Percentiles rank a stretch among this genome's conserved stretches.
These are phyloP conservation scores for Hymenoscyphus linearis DNA, from an alignment of 2,329 filamentous ascomycete genomes.

Conservation along the genomic window DNA sequence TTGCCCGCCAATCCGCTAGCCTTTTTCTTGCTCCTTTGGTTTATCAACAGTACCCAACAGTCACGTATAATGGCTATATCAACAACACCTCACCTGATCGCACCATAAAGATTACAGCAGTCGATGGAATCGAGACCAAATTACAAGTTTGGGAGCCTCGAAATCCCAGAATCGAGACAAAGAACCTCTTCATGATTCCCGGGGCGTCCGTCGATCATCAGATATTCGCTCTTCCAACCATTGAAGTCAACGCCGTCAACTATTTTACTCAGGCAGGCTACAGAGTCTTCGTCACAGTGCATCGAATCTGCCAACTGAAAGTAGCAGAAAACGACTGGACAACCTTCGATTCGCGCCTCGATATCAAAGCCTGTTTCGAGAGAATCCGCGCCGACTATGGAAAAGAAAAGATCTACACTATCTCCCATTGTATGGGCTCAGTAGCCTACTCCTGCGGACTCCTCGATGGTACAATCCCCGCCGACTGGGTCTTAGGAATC, in stretches of 20 bases:
- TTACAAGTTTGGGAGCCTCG: constrained; percentile 54
- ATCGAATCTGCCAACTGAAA: constrained; percentile 51
- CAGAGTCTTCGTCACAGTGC: constrained; percentile 52
- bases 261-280: constrained; percentile 58
- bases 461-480: constrained; percentile 54
- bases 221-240: constrained; percentile 57
- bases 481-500: constrained; percentile 52
- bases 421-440: constrained; percentile 60
- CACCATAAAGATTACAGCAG: constrained; percentile 43
- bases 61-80: constrained; percentile 44
- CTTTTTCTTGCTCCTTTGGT: constrained; percentile 51
- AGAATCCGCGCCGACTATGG: constrained; percentile 40
- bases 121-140: constrained; percentile 46
- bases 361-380: constrained; percentile 51
- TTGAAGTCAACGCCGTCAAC: constrained; percentile 57
- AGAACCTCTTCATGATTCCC: constrained; percentile 55
- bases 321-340: constrained; percentile 49
- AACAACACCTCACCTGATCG: constrained; percentile 44
- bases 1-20: constrained; percentile 47
- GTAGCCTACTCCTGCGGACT: constrained; percentile 54
- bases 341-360: constrained; percentile 54
- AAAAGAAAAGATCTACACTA: constrained; percentile 46
- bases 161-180: constrained; percentile 32
- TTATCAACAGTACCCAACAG: constrained; percentile 49
- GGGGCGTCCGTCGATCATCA: constrained; percentile 59